These are phyloP conservation scores for Cymodocea nodosa DNA, from an alignment of 116 monocot species.

Conservation along the genomic window DNA sequence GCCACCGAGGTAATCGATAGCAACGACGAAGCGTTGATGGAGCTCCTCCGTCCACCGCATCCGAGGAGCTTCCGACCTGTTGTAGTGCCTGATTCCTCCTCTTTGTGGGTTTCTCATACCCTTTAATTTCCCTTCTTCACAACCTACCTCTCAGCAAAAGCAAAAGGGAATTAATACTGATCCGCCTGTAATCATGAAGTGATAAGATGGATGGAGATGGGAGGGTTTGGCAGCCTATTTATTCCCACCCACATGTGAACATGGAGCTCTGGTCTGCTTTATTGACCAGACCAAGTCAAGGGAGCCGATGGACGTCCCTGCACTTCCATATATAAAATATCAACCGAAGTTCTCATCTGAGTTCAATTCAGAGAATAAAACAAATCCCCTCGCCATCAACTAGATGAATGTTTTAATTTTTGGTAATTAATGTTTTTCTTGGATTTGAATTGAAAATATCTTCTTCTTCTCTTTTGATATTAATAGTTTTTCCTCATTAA, in stretches of 20 bases:
- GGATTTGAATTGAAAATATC: no score
- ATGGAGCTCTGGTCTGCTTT: constrained; percentile 11
- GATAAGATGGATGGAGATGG: background rate
- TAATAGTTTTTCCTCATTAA: no score
- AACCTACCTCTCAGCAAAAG: background rate
- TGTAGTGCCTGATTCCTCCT: constrained; percentile 56
- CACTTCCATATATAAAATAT: constrained; percentile 9
- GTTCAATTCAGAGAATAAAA: no score
- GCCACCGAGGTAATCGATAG: constrained; percentile 61
- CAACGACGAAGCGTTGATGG: constrained; percentile 48
- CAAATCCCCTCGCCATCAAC: no score
- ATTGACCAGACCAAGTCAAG: constrained; percentile 37
- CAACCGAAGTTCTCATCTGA: no score
- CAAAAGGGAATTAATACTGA: background rate
- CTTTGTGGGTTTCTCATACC: constrained; percentile 19
- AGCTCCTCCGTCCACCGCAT: constrained; percentile 80
- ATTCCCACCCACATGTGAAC: constrained; percentile 3
- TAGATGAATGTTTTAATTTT: no score
- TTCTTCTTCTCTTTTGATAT: no score
- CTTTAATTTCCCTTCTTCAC: background rate
- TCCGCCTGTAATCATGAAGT: background rate
- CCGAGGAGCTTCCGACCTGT: constrained; percentile 60
- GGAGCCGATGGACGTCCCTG: constrained; percentile 1
- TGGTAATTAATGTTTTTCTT: no score
- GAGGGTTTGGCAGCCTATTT: background rate